Evolutionary conservation across 83 land plant genomes (phyloP), one percentile per base, ranked within the genome.

Genomic region (Larix sibirica): DNA sequence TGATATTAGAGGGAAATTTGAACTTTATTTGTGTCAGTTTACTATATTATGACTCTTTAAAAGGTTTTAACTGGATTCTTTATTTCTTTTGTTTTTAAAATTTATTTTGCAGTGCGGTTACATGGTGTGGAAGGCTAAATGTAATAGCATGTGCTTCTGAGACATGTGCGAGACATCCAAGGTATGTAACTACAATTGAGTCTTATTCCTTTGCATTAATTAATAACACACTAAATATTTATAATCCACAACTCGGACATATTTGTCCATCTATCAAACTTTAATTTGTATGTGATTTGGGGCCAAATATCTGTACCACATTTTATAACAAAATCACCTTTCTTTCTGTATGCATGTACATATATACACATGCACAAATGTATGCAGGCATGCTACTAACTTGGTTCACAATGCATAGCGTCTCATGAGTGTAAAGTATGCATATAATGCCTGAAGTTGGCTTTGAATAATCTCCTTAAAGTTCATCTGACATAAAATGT

Each of bases 91-190:
- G 40, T 26, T 60, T 60, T 38, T 8, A 47, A 23, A 67, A 14
- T 85, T 74, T 10, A 42, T 84, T 78, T 75, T 42, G 78, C 8
- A 97, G 98, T 88, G 99, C 96, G 56, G 92, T 94, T 69, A 92
- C 98, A 66, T 97, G 99, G 98, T 97, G 98, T 86, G 90, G 92
- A 44, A 94, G 88, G 87, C 87, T 95, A 68, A 95, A 95, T 86
- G 86, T 91, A 38, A 94, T 97, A 14, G 98, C 98, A 13, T 97
- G 99, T 87, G 98, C 99, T 13, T 89, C 96, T 20, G 99, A 97
- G 87, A 96, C 97, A 16, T 94, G 98, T 90, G 97, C 98, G 12
- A 91, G 98, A 85, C 95, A 96, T 87, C 97, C 95, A 80, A 93
- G 99, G 99, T 97, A 44, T 62, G 83, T 56, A 33, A 26, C 40